Conservation (phyloP, 495 filamentous ascomycete species). For the Hyaloscypha hepaticicola region DNA sequence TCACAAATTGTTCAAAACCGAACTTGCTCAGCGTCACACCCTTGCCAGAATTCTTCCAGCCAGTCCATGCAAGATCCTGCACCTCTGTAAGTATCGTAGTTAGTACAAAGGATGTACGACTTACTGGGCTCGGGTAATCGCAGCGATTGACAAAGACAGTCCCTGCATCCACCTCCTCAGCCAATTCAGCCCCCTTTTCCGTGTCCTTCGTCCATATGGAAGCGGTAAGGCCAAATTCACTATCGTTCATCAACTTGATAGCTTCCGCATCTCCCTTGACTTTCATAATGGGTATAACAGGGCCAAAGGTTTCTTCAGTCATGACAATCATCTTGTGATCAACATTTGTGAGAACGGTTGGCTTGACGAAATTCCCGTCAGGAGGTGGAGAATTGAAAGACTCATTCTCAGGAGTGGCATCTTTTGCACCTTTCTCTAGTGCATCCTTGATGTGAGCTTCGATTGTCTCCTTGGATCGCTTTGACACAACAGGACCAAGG, state of each 20-base stretch:
- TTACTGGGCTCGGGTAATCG: conserved; percentile 89
- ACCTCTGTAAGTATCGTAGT: background rate
- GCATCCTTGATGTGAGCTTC: conserved; percentile 81
- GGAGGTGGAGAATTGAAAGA: conserved; percentile 66
- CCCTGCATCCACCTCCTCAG: conserved; percentile 83
- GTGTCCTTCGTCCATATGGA: conserved; percentile 97
- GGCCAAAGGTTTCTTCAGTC: conserved; percentile 96
- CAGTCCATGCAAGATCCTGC: conserved; percentile 95
- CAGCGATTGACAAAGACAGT: conserved; percentile 96
- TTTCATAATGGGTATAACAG: conserved; percentile 91
- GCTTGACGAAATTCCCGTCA: conserved; percentile 82
- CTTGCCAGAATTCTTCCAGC: conserved; percentile 95
- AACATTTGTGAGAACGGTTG: conserved; percentile 78
- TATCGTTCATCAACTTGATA: conserved; percentile 87
- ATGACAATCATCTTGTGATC: conserved; percentile 86
- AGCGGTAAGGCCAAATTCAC: conserved; percentile 91
- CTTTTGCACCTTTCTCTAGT: conserved; percentile 74
- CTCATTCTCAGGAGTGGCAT: conserved; percentile 78
- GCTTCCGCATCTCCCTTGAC: conserved; percentile 83
- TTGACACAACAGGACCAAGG: conserved; percentile 86
- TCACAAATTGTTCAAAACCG: conserved; percentile 92
- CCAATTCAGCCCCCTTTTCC: conserved; percentile 69
- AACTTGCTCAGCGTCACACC: conserved; percentile 86
- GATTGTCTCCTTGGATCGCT: conserved; percentile 71
- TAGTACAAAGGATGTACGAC: conserved; percentile 36